Evolutionary conservation across 805 yeast genomes (phyloP), one percentile per base, ranked within the genome.

Genomic region (Saturnispora sekii): DNA sequence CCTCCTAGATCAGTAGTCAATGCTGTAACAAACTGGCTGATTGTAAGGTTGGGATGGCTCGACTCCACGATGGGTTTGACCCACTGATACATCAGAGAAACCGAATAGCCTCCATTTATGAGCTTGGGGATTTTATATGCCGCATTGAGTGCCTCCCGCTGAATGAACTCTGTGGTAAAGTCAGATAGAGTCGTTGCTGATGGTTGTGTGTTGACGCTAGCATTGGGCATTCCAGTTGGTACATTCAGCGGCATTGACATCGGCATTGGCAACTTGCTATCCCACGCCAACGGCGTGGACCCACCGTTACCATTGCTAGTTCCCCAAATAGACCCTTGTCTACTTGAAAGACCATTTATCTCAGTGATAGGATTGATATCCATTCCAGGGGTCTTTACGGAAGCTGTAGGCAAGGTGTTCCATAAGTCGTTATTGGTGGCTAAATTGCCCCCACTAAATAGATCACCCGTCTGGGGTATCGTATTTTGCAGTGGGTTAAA

Each of bases 141-240:
- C 3, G 74, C 72, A 40, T 65, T 63, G 39, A 59, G 57, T 2
- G 74, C 67, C 15, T 73, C 72, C 3, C 62, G 41, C 46, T 69
- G 76, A 41, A 74, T 60, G 9, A 43, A 16, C 17, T 43, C 45
- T 14, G 33, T 31, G 6, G 14, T 37, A 18, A 36, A 31, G 7
- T 11, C 15, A 12, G 39, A 35, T n/a, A 38, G 10, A 11, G 37
- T 2, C 8, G 17, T 34, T 14, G 36, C 10, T 10, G 12, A 21
- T 2, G 12, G 34, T n/a, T 37, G 17, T 9, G 28, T 21, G 29
- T 8, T 32, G 28, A 15, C 28, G 15, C 16, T 32, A 14, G 33
- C 4, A 26, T 31, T 8, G 32, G n/a, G 4, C 1, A 34, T 34
- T 34, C 12, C 21, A 34, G 37, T 6, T n/a, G 5, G 37, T 5